Percentiles rank a stretch among this genome's conserved stretches.
phyloP scores from a whole-genome alignment of 1,139 yeast genomes.

The Suhomyces bolitotheri region DNA sequence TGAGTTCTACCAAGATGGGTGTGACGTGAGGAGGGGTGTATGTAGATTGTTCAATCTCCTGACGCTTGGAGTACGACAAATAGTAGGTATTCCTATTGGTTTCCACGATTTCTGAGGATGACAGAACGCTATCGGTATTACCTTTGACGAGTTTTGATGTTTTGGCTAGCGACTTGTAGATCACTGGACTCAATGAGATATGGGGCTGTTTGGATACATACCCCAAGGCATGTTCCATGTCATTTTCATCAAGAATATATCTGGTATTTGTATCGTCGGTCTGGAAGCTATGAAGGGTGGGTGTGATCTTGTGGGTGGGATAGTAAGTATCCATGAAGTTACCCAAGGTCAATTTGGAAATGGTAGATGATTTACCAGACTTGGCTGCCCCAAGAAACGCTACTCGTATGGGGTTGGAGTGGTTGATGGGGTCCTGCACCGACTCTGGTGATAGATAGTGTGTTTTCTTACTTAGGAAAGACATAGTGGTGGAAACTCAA shows the following conservation, averaged over 20 bases:
- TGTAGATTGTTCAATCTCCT: slow-evolving; percentile 27
- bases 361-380: slow-evolving; percentile 52
- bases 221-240: slow-evolving; percentile 15
- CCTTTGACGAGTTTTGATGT: slow-evolving; percentile 1
- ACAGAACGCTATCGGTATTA: background rate
- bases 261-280: slow-evolving; percentile 44
- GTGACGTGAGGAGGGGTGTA: slow-evolving; percentile 44
- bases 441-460: slow-evolving; percentile 4
- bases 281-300: slow-evolving; percentile 54
- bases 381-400: slow-evolving; percentile 59
- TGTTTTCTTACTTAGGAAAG: slow-evolving; percentile 9
- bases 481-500: too few relatives aligned
- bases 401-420: slow-evolving; percentile 47
- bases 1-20: slow-evolving; percentile 64
- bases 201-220: slow-evolving; percentile 15
- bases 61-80: slow-evolving; percentile 19
- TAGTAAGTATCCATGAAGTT: slow-evolving; percentile 59
- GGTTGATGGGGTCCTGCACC: slow-evolving; percentile 18
- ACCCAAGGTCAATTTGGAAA: slow-evolving; percentile 52
- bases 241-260: slow-evolving; percentile 49
- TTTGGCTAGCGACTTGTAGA: slow-evolving; percentile 24
- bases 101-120: slow-evolving; percentile 3
- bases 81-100: slow-evolving; percentile 27
- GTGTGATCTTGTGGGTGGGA: slow-evolving; percentile 59
- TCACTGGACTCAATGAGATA: slow-evolving; percentile 31